Percentiles rank a stretch among this genome's conserved stretches.
phyloP scores from a whole-genome alignment of 1,284 basidiomycete species.

The Schizopora paradoxa region DNA sequence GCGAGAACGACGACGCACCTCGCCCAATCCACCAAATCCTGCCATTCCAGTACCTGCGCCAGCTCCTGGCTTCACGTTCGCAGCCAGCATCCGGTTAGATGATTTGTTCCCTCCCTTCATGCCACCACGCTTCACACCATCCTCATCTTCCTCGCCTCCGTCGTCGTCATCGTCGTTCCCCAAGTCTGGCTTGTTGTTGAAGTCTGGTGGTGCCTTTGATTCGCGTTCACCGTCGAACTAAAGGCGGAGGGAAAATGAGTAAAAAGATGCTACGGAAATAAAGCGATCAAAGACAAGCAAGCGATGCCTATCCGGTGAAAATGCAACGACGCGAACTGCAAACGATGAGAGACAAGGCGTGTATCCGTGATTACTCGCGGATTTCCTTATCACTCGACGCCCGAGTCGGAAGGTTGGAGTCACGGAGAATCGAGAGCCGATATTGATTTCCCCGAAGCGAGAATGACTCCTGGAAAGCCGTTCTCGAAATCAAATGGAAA shows the following conservation, averaged over 20 bases:
- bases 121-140: conserved; percentile 12
- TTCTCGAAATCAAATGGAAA: not conserved
- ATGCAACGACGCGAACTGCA: no score
- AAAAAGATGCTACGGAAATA: not conserved
- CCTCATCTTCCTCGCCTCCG: conserved; percentile 23
- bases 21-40: conserved; percentile 3
- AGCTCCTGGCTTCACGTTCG: not conserved
- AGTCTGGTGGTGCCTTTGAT: conserved; percentile 15
- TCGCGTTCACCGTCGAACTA: conserved; percentile 18
- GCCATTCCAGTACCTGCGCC: conserved; percentile 4
- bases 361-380: no score
- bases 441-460: not conserved
- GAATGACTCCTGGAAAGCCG: not conserved
- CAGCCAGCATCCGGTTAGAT: not conserved
- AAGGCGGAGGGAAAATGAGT: not conserved
- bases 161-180: conserved; percentile 22
- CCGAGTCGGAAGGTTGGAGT: not conserved
- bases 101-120: not conserved
- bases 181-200: conserved; percentile 15
- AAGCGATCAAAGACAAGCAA: not conserved
- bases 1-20: not conserved
- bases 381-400: not conserved
- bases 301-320: no score
- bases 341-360: no score
- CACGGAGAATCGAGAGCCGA: not conserved